Evolutionary conservation across 176 grass and related monocot genomes (phyloP), one percentile per base, ranked within the genome.

Genomic region (Oryza rufipogon): DNA sequence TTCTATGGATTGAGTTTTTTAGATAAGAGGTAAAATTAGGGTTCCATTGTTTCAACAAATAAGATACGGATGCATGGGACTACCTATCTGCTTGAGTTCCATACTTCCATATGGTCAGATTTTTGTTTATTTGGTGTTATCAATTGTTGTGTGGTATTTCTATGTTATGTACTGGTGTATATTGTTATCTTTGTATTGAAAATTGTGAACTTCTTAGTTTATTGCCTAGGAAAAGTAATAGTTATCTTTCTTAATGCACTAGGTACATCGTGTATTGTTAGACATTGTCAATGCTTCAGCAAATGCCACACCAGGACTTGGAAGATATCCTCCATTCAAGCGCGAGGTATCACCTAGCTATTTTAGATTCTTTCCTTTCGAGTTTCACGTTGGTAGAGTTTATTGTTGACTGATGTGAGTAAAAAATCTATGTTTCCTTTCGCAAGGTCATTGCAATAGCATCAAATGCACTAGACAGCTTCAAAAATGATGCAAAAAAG

Each of bases 251-350:
- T 71, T 86, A 73, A 85, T 68, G 19, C 26, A 64, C 81, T 86
- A 98, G 95, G 95, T 98, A 56, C 92, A 98, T 81, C 95, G 85
- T 81, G 95, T 98, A 82, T 68, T 98, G 49, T 66, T 98, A 75
- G 92, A 95, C 80, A 95, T 98, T 87, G 89, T 98, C 63, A 94
- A 92, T 88, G 88, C 95, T 52, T 80, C 91, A 8, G 95, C 95
- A 75, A 98, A 98, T 90, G 89, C 92, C 71, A 95, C 95, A 64
- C 89, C 92, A 16, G 95, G 92, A 74, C 95, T 95, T 63, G 92
- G 92, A 82, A 93, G 92, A 87, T 98, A 98, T 79, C 92, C 92
- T 79, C 93, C 92, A 79, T 98, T 98, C 83, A 98, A 95, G 85
- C 93, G 91, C 48, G 92, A 98, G 95, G 95, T 98, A 93, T 51